Base-by-base conservation (phyloP, 192 early-diverging fungal species). In the Coemansia sp. region DNA sequence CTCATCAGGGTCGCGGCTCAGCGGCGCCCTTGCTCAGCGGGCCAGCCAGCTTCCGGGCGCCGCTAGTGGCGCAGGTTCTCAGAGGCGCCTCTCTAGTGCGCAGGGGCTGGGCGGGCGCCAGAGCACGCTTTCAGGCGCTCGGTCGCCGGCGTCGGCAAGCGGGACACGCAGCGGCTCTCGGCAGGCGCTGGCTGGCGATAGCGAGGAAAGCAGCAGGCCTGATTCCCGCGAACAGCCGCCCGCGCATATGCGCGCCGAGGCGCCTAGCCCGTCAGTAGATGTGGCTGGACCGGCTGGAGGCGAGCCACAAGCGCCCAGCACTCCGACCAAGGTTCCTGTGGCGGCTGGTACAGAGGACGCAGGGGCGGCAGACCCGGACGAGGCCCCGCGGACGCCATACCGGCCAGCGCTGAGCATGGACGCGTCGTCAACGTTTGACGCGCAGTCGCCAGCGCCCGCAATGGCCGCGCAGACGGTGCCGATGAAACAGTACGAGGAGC, bases 401-500 rank as follows among this genome's bases (percentile, higher is more conserved):
- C 44, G 60, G 4, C 59, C 66, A 7, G 53, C 66, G 17, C 50
- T 69, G 13, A 69, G 50, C 54, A 62, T 69, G 66, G 50, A 69
- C 18, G 66, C 62, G 50, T 44, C 60, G n/a, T 42, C 60, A 21
- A 32, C 54, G 4, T 46, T 47, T 38, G 51, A 61, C 20, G 22
- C 21, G 1, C 35, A 41, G 9, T 28, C 25, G 12, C n/a, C n/a
- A n/a, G n/a, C n/a, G n/a, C 48, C 50, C 2, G 14, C 56, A 10
- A 23, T 47, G 32, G 38, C 39, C 26, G 42, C 46, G 38, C 63
- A 62, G 32, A 75, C 55, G n/a, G 71, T 86, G 4, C 54, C 84
- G 9, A 20, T 82, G 18, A 84, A 84, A 60, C 85, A 92, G 33
- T 76, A 81, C 45, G 90, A 92, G 45, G 90, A 91, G 39, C 62